phyloP scores from a whole-genome alignment of 495 filamentous ascomycete genomes.

The Hypoxylon fuscum region DNA sequence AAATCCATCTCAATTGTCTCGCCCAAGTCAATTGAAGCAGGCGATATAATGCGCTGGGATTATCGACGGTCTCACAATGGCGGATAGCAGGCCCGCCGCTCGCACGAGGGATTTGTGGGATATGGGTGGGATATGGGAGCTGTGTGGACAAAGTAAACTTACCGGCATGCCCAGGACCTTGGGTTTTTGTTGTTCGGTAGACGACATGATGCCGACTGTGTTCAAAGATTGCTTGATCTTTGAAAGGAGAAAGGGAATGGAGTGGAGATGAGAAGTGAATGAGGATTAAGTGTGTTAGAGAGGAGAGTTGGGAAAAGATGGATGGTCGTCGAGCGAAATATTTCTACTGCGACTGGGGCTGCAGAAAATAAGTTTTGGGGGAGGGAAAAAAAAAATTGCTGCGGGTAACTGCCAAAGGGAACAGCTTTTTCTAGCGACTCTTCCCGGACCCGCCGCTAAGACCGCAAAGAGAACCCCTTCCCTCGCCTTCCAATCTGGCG shows the following conservation, averaged over 20 bases:
- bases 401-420: constrained; percentile 44
- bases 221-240: constrained; percentile 56
- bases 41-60: constrained; percentile 32
- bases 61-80: constrained; percentile 26
- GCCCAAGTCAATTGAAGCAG: constrained; percentile 43
- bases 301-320: constrained; percentile 48
- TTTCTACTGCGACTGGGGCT: constrained; percentile 45
- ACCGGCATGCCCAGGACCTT: constrained; percentile 89
- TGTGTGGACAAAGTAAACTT: too few species aligned
- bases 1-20: constrained; percentile 26
- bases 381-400: constrained; percentile 57
- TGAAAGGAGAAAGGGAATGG: constrained; percentile 52
- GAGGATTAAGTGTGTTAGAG: constrained; percentile 45
- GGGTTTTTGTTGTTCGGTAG: constrained; percentile 37
- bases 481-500: constrained; percentile 53
- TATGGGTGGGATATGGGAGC: too few species aligned
- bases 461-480: constrained; percentile 47
- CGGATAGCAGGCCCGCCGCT: constrained; percentile 50
- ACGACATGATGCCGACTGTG: constrained; percentile 71
- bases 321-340: constrained; percentile 42
- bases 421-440: constrained; percentile 51
- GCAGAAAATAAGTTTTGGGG: constrained; percentile 46
- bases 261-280: constrained; percentile 55
- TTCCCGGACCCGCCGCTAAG: constrained; percentile 46
- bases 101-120: constrained; percentile 47